Evolutionary conservation across 805 yeast genomes (phyloP), one percentile per base, ranked within the genome.

Genomic region (Lipomyces spencermartinsiae): DNA sequence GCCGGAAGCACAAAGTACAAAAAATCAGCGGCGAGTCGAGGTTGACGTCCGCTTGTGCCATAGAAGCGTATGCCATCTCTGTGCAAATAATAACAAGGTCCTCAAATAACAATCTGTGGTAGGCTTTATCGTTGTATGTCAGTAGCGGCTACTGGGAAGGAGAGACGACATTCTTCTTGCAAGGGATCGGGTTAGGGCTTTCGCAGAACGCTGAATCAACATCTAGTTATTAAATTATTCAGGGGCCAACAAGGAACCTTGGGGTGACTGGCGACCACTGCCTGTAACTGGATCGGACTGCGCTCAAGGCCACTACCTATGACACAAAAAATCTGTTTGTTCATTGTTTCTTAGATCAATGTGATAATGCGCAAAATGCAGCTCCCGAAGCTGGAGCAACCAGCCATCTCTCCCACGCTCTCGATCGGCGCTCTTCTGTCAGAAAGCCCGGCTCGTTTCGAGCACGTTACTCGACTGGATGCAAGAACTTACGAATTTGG

Each of bases 1-100:
- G 22, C 12, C 53, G 58, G 55, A 67, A 64, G 19, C 70, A 67
- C 35, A 25, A 34, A 57, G 61, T 67, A 55, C 70, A 67, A 37
- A 53, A 67, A 4, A 67, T 58, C 62, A 67, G 51, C 37, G 65
- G 65, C 49, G 65, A 62, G 25, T 33, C 37, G 10, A 39, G 10
- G 34, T 62, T 58, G 16, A 64, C 56, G 6, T 53, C 56, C 29
- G 56, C 34, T 43, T n/a, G 49, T 55, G 34, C 8, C n/a, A 9
- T n/a, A 7, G 19, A 31, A 55, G 8, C n/a, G 8, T 19, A 16
- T 16, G 16, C 37, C 58, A 31, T 55, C 43, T 16, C n/a, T 55
- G 12, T 53, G 29, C 16, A 4, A 37, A 37, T 37, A 37, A 12
- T 37, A 37, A 37, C 43, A 37, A 12, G 5, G 43, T 12, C 49